A percentile compares a stretch with the other conserved stretches of the same genome.
phyloP scores from a whole-genome alignment of 116 monocot genomes.

The Phalaenopsis hybrid region DNA sequence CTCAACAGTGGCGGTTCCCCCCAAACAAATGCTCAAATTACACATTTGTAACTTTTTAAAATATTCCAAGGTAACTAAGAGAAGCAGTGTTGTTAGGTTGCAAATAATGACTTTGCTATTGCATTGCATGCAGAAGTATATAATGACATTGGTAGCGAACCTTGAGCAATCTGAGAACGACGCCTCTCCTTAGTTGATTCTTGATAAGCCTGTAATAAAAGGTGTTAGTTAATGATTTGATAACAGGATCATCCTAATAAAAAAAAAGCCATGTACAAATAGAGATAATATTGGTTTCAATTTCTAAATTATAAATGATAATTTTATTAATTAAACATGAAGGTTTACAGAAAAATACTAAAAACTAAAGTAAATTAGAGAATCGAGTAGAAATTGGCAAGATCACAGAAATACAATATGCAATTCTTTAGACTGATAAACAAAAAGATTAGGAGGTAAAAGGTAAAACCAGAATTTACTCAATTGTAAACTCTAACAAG shows the following conservation, averaged over 20 bases:
- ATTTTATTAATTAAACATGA: neutral
- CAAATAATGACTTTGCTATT: neutral
- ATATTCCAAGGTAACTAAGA: neutral
- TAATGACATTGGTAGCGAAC: constrained; percentile 28
- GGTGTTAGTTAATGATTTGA: constrained; percentile 1
- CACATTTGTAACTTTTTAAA: neutral
- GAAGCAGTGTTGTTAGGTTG: neutral
- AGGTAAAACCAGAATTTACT: neutral
- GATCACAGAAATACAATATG: neutral
- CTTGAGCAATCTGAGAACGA: constrained; percentile 92
- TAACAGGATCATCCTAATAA: neutral
- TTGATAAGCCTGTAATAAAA: constrained; percentile 70
- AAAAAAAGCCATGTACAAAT: neutral
- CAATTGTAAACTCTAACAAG: neutral
- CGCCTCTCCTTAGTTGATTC: constrained; percentile 93
- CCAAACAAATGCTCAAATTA: neutral
- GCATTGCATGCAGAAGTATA: neutral
- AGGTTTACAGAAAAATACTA: neutral
- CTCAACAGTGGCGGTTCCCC: neutral
- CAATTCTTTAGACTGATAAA: neutral
- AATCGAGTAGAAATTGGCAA: neutral
- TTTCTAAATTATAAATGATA: neutral
- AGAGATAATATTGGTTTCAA: neutral
- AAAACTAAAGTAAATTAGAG: neutral
- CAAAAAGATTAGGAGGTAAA: neutral